These are phyloP conservation scores for Halenospora varia DNA, from an alignment of 495 filamentous ascomycete species.

Conservation along the genomic window DNA sequence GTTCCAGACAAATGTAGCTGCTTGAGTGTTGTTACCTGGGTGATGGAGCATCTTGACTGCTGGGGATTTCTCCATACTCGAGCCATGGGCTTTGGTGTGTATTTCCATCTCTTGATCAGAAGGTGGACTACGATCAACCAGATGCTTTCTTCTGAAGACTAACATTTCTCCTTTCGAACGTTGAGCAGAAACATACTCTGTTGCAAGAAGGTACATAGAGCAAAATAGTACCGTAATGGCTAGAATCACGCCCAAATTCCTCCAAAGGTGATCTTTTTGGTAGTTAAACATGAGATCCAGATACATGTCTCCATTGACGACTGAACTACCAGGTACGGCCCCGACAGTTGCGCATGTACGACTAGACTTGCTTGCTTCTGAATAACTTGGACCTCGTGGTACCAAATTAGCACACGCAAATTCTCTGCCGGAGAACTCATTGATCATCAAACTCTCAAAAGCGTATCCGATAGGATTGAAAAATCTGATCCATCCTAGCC, in stretches of 20 bases:
- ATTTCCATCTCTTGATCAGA: neutral
- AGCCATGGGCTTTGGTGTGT: neutral
- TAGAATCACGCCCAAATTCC: constrained; percentile 57
- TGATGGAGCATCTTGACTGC: neutral
- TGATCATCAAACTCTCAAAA: constrained; percentile 36
- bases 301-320: constrained; percentile 61
- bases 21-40: neutral
- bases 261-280: constrained; percentile 36
- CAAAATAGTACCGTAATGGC: constrained; percentile 52
- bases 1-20: constrained; percentile 68
- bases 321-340: constrained; percentile 50
- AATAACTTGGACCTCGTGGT: neutral
- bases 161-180: constrained; percentile 67
- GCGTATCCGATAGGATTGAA: constrained; percentile 36
- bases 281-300: constrained; percentile 56
- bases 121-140: neutral
- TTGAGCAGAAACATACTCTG: constrained; percentile 54
- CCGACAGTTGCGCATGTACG: constrained; percentile 55
- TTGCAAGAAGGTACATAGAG: constrained; percentile 48
- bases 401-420: constrained; percentile 13
- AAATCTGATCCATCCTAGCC: constrained; percentile 26
- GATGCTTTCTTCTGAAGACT: constrained; percentile 55
- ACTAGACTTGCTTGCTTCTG: too few species aligned
- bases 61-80: neutral
- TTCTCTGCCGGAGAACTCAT: constrained; percentile 42